phyloP scores from a whole-genome alignment of 2,329 filamentous ascomycete species.

The Fusarium caatingaense region DNA sequence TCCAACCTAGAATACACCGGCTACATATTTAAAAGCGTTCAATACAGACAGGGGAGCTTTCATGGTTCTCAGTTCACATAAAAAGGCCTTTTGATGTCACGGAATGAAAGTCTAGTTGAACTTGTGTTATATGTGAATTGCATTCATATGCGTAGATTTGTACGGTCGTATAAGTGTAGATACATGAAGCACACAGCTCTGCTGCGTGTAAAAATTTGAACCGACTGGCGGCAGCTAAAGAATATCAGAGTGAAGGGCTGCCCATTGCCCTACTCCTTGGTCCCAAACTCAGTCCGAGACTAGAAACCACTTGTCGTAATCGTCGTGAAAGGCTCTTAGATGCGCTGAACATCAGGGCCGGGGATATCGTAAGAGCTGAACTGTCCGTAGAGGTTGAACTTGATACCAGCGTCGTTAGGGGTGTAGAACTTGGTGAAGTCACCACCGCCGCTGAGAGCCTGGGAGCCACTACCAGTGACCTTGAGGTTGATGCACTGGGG shows the following conservation, averaged over 20 bases:
- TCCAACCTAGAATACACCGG: background rate
- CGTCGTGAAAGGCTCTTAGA: slow-evolving; percentile 15
- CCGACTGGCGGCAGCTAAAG: slow-evolving; percentile 29
- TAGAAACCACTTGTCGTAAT: slow-evolving; percentile 8
- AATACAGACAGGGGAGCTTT: background rate
- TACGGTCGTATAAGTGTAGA: slow-evolving; percentile 26
- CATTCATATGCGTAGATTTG: slow-evolving; percentile 7
- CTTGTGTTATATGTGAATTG: background rate
- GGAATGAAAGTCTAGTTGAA: background rate
- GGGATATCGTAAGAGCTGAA: slow-evolving; percentile 50
- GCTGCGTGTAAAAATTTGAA: slow-evolving; percentile 18
- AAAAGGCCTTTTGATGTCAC: background rate
- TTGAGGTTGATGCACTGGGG: slow-evolving; percentile 65
- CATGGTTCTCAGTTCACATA: background rate
- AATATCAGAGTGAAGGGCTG: slow-evolving; percentile 7
- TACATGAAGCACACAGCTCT: slow-evolving; percentile 32
- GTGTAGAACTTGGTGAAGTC: slow-evolving; percentile 53
- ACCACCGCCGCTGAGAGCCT: slow-evolving; percentile 46
- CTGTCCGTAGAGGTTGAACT: slow-evolving; percentile 51
- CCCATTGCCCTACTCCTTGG: slow-evolving; percentile 6
- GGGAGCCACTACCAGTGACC: slow-evolving; percentile 55
- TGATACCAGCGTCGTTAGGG: slow-evolving; percentile 50
- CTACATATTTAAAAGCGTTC: background rate
- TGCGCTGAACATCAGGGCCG: slow-evolving; percentile 40
- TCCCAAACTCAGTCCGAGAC: background rate